A percentile compares a stretch with the other conserved stretches of the same genome.
Evolutionary conservation across 805 yeast genomes (phyloP).

Genomic region (Wickerhamomyces alni): DNA sequence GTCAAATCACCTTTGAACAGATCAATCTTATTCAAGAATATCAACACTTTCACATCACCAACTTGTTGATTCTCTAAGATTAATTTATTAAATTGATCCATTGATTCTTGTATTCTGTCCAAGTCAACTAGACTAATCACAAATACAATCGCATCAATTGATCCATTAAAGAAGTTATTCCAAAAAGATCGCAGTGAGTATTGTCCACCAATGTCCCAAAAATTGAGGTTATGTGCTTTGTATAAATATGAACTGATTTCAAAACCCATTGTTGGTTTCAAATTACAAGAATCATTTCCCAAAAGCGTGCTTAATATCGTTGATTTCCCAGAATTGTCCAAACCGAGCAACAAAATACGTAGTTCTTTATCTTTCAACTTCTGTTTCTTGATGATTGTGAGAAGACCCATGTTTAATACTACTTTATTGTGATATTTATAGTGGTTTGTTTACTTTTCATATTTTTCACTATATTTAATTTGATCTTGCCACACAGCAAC

Average conservation of each 20-base stretch:
- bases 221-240: slow-evolving; percentile 35
- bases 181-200: slow-evolving; percentile 77
- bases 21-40: slow-evolving; percentile 75
- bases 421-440: background rate
- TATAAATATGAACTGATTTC: slow-evolving; percentile 57
- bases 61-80: slow-evolving; percentile 54
- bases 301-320: slow-evolving; percentile 64
- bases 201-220: slow-evolving; percentile 96
- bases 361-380: slow-evolving; percentile 74
- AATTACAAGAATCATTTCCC: slow-evolving; percentile 40
- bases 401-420: slow-evolving; percentile 59
- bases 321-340: slow-evolving; percentile 90
- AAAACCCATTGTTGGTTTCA: slow-evolving; percentile 90
- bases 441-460: background rate
- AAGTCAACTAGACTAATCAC: slow-evolving; percentile 66
- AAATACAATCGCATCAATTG: slow-evolving; percentile 73
- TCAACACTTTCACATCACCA: slow-evolving; percentile 60
- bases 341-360: slow-evolving; percentile 71
- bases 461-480: background rate
- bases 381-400: slow-evolving; percentile 76
- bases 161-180: slow-evolving; percentile 82
- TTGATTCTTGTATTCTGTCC: slow-evolving; percentile 60
- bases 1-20: slow-evolving; percentile 28
- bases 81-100: slow-evolving; percentile 48
- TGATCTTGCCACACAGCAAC: too few relatives aligned